Conservation (phyloP, 1,139 yeast genomes). For the Zygoascus sp. region DNA sequence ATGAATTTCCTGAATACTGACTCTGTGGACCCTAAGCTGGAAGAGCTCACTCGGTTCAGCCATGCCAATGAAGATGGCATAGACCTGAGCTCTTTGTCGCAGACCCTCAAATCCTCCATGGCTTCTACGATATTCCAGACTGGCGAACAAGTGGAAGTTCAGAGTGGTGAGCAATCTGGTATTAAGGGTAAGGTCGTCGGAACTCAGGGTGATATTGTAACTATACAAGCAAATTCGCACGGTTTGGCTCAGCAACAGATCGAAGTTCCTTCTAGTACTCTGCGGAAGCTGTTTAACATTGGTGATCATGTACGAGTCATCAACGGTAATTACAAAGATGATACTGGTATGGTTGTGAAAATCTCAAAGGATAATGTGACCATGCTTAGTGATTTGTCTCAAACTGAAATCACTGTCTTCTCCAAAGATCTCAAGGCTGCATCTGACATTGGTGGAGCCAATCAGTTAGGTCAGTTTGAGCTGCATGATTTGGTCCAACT, state of each 20-base stretch:
- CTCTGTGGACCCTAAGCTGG: conserved; percentile 80
- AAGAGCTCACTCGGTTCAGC: conserved; percentile 81
- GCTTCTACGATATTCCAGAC: conserved; percentile 71
- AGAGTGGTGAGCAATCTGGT: conserved; percentile 91
- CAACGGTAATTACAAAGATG: conserved; percentile 88
- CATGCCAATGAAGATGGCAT: conserved; percentile 71
- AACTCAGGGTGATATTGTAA: conserved; percentile 62
- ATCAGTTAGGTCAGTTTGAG: conserved; percentile 69
- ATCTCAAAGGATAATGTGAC: conserved; percentile 83
- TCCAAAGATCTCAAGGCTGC: conserved; percentile 69
- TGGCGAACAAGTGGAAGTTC: conserved; percentile 89
- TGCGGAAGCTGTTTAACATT: conserved; percentile 78
- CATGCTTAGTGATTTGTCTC: conserved; percentile 81
- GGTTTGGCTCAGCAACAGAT: conserved; percentile 47
- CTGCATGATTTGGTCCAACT: conserved; percentile 87
- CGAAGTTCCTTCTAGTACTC: conserved; percentile 72
- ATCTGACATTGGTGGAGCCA: conserved; percentile 47
- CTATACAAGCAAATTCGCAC: conserved; percentile 50
- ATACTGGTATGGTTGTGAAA: conserved; percentile 88
- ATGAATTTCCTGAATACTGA: conserved; percentile 77
- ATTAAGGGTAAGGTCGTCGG: conserved; percentile 75
- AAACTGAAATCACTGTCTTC: conserved; percentile 83
- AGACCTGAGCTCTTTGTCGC: conserved; percentile 81
- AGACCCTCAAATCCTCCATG: conserved; percentile 64
- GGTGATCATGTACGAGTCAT: conserved; percentile 96